phyloP scores from a whole-genome alignment of 2,329 filamentous ascomycete species.

The Metarhizium robertsii region DNA sequence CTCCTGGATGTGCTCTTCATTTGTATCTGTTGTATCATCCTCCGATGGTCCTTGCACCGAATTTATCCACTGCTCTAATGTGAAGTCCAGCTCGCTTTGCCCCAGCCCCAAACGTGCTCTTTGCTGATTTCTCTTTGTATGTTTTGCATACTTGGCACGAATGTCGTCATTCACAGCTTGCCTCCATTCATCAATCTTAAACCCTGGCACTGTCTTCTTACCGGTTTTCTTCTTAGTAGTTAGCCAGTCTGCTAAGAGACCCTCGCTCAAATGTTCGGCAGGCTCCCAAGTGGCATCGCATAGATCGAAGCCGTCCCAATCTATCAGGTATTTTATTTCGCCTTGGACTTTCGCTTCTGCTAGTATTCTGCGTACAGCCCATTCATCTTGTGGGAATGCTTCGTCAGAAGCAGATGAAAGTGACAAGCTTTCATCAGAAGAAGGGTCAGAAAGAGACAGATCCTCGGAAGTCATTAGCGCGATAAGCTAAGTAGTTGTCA shows the following conservation, averaged over 20 bases:
- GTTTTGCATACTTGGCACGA: constrained; percentile 24
- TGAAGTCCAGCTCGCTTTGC: constrained; percentile 1
- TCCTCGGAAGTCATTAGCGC: not conserved
- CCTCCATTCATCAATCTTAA: constrained; percentile 29
- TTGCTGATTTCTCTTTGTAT: constrained; percentile 33
- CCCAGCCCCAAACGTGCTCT: constrained; percentile 26
- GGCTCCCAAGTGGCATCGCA: constrained; percentile 42
- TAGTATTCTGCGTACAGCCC: constrained; percentile 41
- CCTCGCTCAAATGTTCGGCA: constrained; percentile 27
- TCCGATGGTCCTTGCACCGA: constrained; percentile 1
- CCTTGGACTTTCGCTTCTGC: constrained; percentile 28
- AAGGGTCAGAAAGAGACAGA: not conserved
- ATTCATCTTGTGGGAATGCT: constrained; percentile 30
- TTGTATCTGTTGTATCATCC: not conserved
- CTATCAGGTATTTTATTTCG: constrained; percentile 22
- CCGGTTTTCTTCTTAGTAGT: constrained; percentile 26
- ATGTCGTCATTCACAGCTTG: constrained; percentile 19
- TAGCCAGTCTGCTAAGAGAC: constrained; percentile 34
- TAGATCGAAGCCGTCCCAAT: constrained; percentile 27
- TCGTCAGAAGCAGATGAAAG: constrained; percentile 24
- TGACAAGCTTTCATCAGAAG: constrained; percentile 18
- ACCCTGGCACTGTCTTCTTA: constrained; percentile 22
- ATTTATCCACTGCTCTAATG: constrained; percentile 4
- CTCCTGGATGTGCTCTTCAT: not conserved
- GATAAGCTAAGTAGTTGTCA: not conserved